Evolutionary conservation across 2,329 filamentous ascomycete species (phyloP).

Genomic region (Lachnellula subtilissima): DNA sequence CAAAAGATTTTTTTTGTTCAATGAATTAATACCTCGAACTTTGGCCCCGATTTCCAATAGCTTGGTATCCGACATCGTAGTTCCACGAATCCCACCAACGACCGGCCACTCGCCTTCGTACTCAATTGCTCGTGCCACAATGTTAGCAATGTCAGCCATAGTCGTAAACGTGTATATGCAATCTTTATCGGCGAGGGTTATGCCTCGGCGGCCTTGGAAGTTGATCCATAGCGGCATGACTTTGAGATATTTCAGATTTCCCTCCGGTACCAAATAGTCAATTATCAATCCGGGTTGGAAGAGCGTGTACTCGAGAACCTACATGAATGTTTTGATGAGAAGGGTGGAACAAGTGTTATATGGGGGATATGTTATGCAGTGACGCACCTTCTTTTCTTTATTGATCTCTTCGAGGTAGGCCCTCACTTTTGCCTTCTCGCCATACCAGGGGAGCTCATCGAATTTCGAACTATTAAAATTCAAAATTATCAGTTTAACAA

Average conservation of each 20-base stretch:
- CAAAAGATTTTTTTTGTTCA: not conserved
- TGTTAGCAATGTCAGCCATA: constrained; percentile 33
- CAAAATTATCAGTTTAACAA: constrained; percentile 1
- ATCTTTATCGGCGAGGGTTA: constrained; percentile 33
- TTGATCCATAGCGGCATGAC: constrained; percentile 33
- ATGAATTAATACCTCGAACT: constrained; percentile 28
- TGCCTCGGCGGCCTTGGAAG: constrained; percentile 32
- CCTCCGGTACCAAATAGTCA: constrained; percentile 41
- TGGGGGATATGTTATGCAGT: constrained; percentile 32
- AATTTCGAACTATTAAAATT: constrained; percentile 25
- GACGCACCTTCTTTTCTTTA: constrained; percentile 33
- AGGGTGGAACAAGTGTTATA: constrained; percentile 15
- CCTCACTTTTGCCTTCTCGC: constrained; percentile 37
- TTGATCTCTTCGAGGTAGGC: constrained; percentile 40
- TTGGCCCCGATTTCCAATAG: constrained; percentile 33
- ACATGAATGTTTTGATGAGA: not conserved
- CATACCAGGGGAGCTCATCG: constrained; percentile 41
- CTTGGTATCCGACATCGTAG: constrained; percentile 27
- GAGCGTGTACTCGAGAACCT: constrained; percentile 38
- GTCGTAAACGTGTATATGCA: constrained; percentile 29
- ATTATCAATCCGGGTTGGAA: constrained; percentile 44
- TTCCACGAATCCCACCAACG: constrained; percentile 36
- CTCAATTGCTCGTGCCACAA: constrained; percentile 36
- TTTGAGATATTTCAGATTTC: constrained; percentile 33
- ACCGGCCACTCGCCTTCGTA: constrained; percentile 38